A percentile compares a stretch with the other conserved stretches of the same genome.
Conservation (phyloP, 331 rosid genomes). For the Rosa hybrid region DNA sequence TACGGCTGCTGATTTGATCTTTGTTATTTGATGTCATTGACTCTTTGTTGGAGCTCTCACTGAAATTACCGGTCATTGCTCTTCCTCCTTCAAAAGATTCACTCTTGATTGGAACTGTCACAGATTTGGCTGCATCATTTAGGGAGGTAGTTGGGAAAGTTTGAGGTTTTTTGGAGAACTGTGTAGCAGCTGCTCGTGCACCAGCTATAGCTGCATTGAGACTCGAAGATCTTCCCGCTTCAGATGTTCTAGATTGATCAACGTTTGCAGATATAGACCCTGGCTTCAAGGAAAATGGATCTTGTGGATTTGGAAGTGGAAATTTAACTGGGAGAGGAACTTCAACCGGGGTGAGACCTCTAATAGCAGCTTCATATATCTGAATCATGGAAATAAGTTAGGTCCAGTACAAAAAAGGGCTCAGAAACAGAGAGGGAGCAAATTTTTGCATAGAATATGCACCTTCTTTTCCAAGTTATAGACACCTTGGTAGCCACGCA, state of each 20-base stretch:
- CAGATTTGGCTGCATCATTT: conserved; percentile 10
- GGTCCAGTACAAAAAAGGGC: background rate
- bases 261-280: conserved; percentile 47
- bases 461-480: conserved; percentile 95
- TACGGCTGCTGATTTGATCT: conserved; percentile 34
- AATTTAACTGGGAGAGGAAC: conserved; percentile 68
- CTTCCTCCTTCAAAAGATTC: conserved; percentile 28
- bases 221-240: conserved; percentile 58
- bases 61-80: conserved; percentile 19
- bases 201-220: conserved; percentile 77
- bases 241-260: conserved; percentile 43
- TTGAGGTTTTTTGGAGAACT: conserved; percentile 65
- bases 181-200: conserved; percentile 81
- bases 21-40: conserved; percentile 24
- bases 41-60: conserved; percentile 24
- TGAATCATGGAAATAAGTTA: conserved; percentile 27
- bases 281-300: conserved; percentile 72
- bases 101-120: conserved; percentile 23
- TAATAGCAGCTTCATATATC: conserved; percentile 79
- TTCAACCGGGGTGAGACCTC: conserved; percentile 67
- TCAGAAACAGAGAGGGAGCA: background rate
- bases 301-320: conserved; percentile 75
- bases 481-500: conserved; percentile 94
- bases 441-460: conserved; percentile 11
- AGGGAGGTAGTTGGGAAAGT: conserved; percentile 26